Base-by-base conservation (phyloP, 306 rosid species). In the Glycyrrhiza uralensis region DNA sequence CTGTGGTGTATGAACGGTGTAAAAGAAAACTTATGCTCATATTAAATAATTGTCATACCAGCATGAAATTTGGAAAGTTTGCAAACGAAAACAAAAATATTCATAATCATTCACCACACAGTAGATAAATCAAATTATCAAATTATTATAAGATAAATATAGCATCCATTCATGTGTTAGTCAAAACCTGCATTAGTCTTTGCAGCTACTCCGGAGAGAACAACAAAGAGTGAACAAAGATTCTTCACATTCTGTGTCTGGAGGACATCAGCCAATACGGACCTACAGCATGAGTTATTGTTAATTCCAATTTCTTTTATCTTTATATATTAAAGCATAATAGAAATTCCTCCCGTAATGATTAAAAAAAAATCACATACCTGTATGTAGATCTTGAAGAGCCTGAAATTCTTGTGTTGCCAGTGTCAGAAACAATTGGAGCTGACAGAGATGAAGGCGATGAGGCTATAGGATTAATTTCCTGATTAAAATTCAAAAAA, bases 161-260 rank as follows among this genome's bases (percentile, higher is more conserved):
- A 23, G 74, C 62, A 7, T 39, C 33, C 29, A 62, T 72, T 57
- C 49, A 45, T 65, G 68, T 45, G 19, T 41, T 75, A 66, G 62
- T 74, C 74, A 72, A 69, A 85, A 90, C 96, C 96, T 86, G 87
- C 70, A 81, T 78, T 60, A 63, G 79, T 77, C 54, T 60, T 73
- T 10, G 85, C 81, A 61, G 87, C 86, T 72, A 57, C 81, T 72
- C 62, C 85, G 2, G 94, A 88, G 76, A 86, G 85, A 76, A 79
- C 82, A 66, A 90, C 92, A 68, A 85, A 76, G 63, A 77, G 83
- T 38, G 94, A 83, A 77, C 96, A 90, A 49, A 90, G 85, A 81
- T 85, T 81, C 75, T 72, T 88, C 85, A 86, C 88, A 50, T 85
- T 84, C 76, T 81, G 87, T 70, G 69, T 65, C 76, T 75, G 88